A percentile compares a stretch with the other conserved stretches of the same genome.
Conservation (phyloP, 2,329 filamentous ascomycete species). For the Neurospora sp. region DNA sequence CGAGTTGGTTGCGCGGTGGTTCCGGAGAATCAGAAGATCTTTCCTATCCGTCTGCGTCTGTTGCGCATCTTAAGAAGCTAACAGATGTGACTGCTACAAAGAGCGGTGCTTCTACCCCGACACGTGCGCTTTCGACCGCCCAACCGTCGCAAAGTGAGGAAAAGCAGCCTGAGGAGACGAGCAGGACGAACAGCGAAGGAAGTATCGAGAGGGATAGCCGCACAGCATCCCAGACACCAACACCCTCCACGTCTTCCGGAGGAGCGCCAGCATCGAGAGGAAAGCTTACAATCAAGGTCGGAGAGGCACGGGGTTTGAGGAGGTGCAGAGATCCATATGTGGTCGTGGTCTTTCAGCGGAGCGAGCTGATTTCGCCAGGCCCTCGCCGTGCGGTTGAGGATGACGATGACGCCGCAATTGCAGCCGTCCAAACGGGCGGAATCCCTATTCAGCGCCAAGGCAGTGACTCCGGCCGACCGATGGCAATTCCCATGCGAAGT, state of each 20-base stretch:
- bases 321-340: slow-evolving; percentile 87
- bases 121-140: slow-evolving; percentile 67
- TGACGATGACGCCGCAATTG: slow-evolving; percentile 36
- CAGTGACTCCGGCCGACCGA: slow-evolving; percentile 72
- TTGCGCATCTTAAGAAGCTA: slow-evolving; percentile 73
- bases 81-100: slow-evolving; percentile 71
- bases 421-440: slow-evolving; percentile 34
- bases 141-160: slow-evolving; percentile 40
- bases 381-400: slow-evolving; percentile 55
- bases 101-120: slow-evolving; percentile 87
- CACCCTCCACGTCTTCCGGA: slow-evolving; percentile 28
- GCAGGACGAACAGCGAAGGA: slow-evolving; percentile 28
- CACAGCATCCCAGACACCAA: slow-evolving; percentile 44
- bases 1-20: slow-evolving; percentile 32
- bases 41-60: slow-evolving; percentile 48
- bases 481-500: slow-evolving; percentile 95
- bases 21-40: slow-evolving; percentile 27
- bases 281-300: slow-evolving; percentile 81
- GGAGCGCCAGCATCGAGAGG: slow-evolving; percentile 64
- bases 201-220: slow-evolving; percentile 30
- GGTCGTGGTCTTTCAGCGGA: slow-evolving; percentile 92
- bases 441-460: slow-evolving; percentile 54
- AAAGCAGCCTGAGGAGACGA: slow-evolving; percentile 13
- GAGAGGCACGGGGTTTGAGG: slow-evolving; percentile 71
- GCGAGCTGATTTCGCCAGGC: slow-evolving; percentile 87